These are phyloP conservation scores for Suhomyces atakaporum DNA, from an alignment of 1,139 yeast genomes.

Conservation along the genomic window DNA sequence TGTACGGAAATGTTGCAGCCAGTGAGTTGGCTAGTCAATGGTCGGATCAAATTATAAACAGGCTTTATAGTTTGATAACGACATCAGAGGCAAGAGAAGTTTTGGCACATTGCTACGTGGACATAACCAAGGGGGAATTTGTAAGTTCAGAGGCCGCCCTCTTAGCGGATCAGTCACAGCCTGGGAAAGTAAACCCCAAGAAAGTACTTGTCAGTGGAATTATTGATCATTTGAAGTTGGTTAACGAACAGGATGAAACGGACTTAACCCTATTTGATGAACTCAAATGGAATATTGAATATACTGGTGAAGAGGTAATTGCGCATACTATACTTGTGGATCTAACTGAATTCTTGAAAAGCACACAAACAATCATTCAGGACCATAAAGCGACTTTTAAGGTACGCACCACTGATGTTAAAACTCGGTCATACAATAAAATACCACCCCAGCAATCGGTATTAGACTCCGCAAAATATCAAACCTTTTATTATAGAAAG, in stretches of 20 bases:
- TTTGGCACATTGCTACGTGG: slow-evolving; percentile 54
- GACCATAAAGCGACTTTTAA: slow-evolving; percentile 15
- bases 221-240: slow-evolving; percentile 50
- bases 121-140: slow-evolving; percentile 29
- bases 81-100: slow-evolving; percentile 63
- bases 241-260: slow-evolving; percentile 16
- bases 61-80: slow-evolving; percentile 40
- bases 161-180: background rate
- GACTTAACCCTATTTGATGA: slow-evolving; percentile 29
- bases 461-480: slow-evolving; percentile 50
- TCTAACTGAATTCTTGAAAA: slow-evolving; percentile 23
- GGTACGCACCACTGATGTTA: slow-evolving; percentile 48
- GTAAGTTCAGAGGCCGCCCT: slow-evolving; percentile 16
- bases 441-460: slow-evolving; percentile 53
- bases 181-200: slow-evolving; percentile 7
- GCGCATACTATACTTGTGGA: slow-evolving; percentile 23
- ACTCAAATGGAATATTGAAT: slow-evolving; percentile 18
- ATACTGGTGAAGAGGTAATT: slow-evolving; percentile 11
- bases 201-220: slow-evolving; percentile 60
- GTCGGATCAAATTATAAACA: slow-evolving; percentile 33
- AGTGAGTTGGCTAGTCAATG: slow-evolving; percentile 33
- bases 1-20: slow-evolving; percentile 17
- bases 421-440: slow-evolving; percentile 48
- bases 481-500: slow-evolving; percentile 55
- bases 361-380: slow-evolving; percentile 19